phyloP scores from a whole-genome alignment of 1,284 basidiomycete genomes.

The Somion occarium region DNA sequence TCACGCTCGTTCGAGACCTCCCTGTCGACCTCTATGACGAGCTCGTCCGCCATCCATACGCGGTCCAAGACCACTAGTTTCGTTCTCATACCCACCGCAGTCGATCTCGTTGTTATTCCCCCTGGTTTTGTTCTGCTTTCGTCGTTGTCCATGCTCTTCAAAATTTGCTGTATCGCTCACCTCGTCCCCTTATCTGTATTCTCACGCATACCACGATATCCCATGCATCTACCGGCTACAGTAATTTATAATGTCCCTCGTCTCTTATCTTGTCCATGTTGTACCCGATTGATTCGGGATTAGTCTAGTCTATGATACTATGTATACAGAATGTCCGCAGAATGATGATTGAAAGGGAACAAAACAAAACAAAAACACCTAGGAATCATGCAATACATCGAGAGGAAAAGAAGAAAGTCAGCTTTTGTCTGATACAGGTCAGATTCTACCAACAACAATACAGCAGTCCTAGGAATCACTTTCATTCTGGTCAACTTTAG shows the following conservation, averaged over 20 bases:
- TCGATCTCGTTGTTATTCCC: background rate
- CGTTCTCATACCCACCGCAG: background rate
- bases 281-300: background rate
- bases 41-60: constrained; percentile 86
- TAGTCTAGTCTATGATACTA: background rate
- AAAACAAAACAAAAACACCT: background rate
- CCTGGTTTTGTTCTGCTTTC: background rate
- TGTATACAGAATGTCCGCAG: background rate
- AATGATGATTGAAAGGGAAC: background rate
- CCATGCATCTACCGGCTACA: background rate
- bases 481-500: constrained; percentile 1
- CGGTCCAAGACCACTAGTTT: constrained; percentile 18
- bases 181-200: background rate
- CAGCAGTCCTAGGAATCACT: background rate
- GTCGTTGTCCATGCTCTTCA: background rate
- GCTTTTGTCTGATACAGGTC: too few relatives aligned
- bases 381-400: background rate
- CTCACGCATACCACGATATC: background rate
- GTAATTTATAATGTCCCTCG: background rate
- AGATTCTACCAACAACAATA: background rate
- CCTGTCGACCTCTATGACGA: constrained; percentile 88
- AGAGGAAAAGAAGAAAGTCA: background rate
- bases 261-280: background rate
- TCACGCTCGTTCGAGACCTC: constrained; percentile 88
- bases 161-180: background rate